These are phyloP conservation scores for Zopfia rhizophila DNA, from an alignment of 2,329 filamentous ascomycete species.

Conservation along the genomic window DNA sequence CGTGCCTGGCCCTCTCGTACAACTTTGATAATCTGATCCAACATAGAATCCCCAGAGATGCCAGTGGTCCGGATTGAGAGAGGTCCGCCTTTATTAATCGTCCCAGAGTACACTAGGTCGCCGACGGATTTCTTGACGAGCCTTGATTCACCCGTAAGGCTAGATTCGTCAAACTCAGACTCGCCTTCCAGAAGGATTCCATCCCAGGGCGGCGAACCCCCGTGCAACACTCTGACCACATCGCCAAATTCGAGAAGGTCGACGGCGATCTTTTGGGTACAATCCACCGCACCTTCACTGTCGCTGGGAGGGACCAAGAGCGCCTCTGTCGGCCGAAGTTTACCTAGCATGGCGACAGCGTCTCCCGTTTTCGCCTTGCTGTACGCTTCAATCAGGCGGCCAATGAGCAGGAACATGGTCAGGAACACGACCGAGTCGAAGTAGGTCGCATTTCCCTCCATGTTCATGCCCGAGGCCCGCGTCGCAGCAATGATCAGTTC, in stretches of 20 bases:
- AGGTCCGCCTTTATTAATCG: constrained; percentile 72
- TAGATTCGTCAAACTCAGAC: constrained; percentile 82
- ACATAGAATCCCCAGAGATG: constrained; percentile 72
- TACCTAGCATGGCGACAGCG: constrained; percentile 81
- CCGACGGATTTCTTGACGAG: constrained; percentile 69
- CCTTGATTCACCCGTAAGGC: constrained; percentile 78
- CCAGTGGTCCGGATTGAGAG: constrained; percentile 70
- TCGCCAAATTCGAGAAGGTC: constrained; percentile 67
- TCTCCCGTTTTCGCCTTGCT: constrained; percentile 92
- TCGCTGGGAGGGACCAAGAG: constrained; percentile 67
- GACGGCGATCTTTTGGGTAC: no score
- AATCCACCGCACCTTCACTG: no score
- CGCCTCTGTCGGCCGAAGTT: constrained; percentile 80
- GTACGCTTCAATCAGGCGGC: constrained; percentile 83
- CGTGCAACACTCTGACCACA: constrained; percentile 74
- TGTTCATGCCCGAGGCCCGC: constrained; percentile 43
- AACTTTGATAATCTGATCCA: constrained; percentile 77
- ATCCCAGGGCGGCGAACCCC: constrained; percentile 82
- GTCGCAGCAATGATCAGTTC: constrained; percentile 72
- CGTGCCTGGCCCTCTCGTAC: constrained; percentile 78
- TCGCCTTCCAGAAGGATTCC: constrained; percentile 66
- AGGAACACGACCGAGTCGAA: constrained; percentile 95
- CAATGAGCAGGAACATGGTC: constrained; percentile 83
- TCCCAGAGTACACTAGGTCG: constrained; percentile 74
- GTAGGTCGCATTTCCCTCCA: constrained; percentile 63